Percentiles rank a stretch among this genome's conserved stretches.
Conservation (phyloP, 441 rosid genomes). For the Melastoma candidum region DNA sequence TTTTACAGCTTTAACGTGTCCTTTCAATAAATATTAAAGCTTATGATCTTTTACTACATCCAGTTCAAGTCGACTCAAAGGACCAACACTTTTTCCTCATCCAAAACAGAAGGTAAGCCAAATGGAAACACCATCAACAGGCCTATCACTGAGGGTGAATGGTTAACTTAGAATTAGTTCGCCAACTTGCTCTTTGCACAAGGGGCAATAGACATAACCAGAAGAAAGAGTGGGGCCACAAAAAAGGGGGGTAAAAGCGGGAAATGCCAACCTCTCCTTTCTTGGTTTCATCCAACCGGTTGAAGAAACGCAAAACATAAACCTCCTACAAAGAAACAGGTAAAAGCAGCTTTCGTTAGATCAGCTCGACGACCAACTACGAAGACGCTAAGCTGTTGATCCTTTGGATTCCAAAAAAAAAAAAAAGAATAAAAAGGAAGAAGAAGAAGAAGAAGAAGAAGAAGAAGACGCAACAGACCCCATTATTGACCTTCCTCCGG, state of each 20-base stretch:
- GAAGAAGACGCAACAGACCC: conserved; percentile 32
- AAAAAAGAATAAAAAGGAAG: not conserved
- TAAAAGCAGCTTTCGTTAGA: not conserved
- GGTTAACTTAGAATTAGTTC: too few species aligned
- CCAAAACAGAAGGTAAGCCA: too few species aligned
- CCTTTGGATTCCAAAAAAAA: too few species aligned
- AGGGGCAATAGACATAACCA: not conserved
- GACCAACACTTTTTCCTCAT: too few species aligned
- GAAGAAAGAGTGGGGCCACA: not conserved
- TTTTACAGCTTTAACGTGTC: too few species aligned
- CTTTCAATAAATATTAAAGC: too few species aligned
- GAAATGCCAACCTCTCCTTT: conserved; percentile 10
- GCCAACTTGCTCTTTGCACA: conserved; percentile 2
- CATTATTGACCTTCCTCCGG: conserved; percentile 50
- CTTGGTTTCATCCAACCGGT: conserved; percentile 11
- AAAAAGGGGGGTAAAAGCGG: conserved; percentile 3
- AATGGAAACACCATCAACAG: too few species aligned
- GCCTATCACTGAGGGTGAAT: too few species aligned
- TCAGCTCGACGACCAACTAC: conserved; percentile 1
- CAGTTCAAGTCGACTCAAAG: too few species aligned
- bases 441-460: not conserved
- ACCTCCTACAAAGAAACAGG: conserved; percentile 8
- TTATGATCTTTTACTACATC: too few species aligned
- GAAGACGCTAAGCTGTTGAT: not conserved
- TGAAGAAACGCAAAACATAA: conserved; percentile 12